Evolutionary conservation across 163 green algal species (phyloP), one percentile per base, ranked within the genome.

Genomic region (Scenedesmus sp.): DNA sequence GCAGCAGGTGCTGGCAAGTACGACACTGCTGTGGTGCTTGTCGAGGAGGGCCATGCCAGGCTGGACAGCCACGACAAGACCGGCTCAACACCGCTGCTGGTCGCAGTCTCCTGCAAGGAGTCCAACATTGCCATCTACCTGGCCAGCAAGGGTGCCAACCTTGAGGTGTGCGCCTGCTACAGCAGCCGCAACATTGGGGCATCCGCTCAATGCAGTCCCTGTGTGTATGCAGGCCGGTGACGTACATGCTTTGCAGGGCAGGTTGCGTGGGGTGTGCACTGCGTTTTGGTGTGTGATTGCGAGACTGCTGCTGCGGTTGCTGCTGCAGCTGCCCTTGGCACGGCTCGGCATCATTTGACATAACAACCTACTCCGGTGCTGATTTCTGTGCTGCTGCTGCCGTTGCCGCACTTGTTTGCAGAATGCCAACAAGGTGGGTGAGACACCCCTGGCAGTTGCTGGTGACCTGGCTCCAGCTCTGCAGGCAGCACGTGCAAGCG

Each of bases 11-110:
- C 91, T 9, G 93, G 93, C 81, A 82, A 85, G 61, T 43, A 83
- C 18, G 88, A 94, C 33, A 83, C 87, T 16, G 89, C 89, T 26
- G 13, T 51, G 24, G 89, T 92, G 59, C 85, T 96, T 61, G 79
- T 96, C 35, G 94, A 96, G 81, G 85, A 94, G 90, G 94, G 91
- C 72, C 24, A 33, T 1, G 94, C 93, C n/a, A 49, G 37, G 68
- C 2, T 94, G 10, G 91, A 94, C 84, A 73, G 53, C 37, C 78
- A 86, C 65, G 87, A 93, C 85, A 82, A 83, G 85, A 73, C 49
- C 26, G 56, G 85, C n/a, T 22, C 30, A 30, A 96, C 94, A 1
- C 91, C 94, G 43, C 86, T 96, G 81, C 82, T 94, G 24, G 91
- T 95, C 56, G 92, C 93, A 40, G 89, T 94, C 70, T 78, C 86